Evolutionary conservation across 768 basidiomycete genomes (phyloP), one percentile per base, ranked within the genome.

Genomic region (Lactarius akahatsu): DNA sequence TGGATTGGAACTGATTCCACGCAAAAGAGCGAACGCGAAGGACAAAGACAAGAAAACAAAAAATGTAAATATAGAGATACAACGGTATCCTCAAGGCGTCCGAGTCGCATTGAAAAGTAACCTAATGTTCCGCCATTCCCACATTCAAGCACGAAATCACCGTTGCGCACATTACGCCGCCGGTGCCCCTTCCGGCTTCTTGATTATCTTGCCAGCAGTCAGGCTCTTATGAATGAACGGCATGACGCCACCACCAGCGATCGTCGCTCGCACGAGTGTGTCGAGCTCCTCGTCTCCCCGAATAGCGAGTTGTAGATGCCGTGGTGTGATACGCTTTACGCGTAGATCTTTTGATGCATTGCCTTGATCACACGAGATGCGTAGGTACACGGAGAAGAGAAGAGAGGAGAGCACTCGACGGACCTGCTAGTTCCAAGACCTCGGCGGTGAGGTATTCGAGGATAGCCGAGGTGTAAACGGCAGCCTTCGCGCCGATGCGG

Each of bases 241-340:
- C 67, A 93, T 74, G 3, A 93, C 92, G 76, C 92, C 91, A 74
- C 91, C 91, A 50, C 92, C 91, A 15, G 95, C 93, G 72, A 97
- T 96, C 4, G 96, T 97, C 4, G 95, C 96, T 61, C 89, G 86
- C 34, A 98, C 94, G 66, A 98, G 87, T 20, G 87, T 90, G 75
- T 98, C 96, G 20, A 98, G 88, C 74, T 98, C 96, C 76, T 98
- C 95, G 76, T 98, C 96, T 40, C 96, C 96, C 67, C 95, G 90
- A 70, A 98, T 98, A 34, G 96, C 96, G 34, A 97, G 86, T 76
- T 98, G 96, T 70, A 98, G 77, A 79, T 98, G 96, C 0, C 94
- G 36, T 13, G 36, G 36, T 13, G 36, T 96, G 75, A 98, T 96
- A 77, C 96, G 93, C 77, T 97, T 98, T 56, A 96, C 94, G 59